phyloP scores from a whole-genome alignment of 768 basidiomycete genomes.

The Nidularia pulvinata region DNA sequence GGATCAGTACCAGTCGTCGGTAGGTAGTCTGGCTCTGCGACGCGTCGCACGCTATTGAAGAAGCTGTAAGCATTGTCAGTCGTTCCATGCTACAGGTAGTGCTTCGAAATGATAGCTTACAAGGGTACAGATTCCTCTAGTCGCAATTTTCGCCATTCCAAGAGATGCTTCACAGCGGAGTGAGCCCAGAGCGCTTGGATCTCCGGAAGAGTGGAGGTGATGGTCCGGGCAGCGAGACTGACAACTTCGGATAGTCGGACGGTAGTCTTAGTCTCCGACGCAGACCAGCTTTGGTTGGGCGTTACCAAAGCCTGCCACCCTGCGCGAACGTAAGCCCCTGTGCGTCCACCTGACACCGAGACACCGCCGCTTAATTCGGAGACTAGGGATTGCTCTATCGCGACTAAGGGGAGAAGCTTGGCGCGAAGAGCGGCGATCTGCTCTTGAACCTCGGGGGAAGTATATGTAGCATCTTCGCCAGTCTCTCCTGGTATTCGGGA shows the following conservation, averaged over 20 bases:
- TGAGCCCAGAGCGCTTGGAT: constrained; percentile 72
- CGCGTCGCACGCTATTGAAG: constrained; percentile 61
- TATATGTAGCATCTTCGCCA: constrained; percentile 8
- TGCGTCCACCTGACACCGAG: constrained; percentile 56
- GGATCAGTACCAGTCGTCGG: constrained; percentile 60
- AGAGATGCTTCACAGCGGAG: constrained; percentile 56
- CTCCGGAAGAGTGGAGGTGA: constrained; percentile 47
- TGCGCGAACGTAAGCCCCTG: constrained; percentile 65
- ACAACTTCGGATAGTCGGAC: constrained; percentile 38
- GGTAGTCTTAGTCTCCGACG: constrained; percentile 15
- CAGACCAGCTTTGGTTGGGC: constrained; percentile 27
- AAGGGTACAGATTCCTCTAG: constrained; percentile 78
- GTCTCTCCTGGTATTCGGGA: constrained; percentile 13
- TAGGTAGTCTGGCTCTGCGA: constrained; percentile 67
- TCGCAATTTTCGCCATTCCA: constrained; percentile 57
- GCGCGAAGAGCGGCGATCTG: constrained; percentile 55
- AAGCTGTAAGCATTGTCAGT: constrained; percentile 46
- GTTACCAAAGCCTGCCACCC: constrained; percentile 71
- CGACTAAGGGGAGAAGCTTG: constrained; percentile 60
- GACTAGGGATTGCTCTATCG: constrained; percentile 67
- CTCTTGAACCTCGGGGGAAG: constrained; percentile 16
- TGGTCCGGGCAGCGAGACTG: constrained; percentile 53
- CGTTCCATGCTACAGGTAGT: constrained; percentile 5
- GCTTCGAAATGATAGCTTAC: constrained; percentile 37
- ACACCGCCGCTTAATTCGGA: constrained; percentile 69